Conservation (phyloP, 148 eudicot genomes). For the Camellia lanceoleosa region DNA sequence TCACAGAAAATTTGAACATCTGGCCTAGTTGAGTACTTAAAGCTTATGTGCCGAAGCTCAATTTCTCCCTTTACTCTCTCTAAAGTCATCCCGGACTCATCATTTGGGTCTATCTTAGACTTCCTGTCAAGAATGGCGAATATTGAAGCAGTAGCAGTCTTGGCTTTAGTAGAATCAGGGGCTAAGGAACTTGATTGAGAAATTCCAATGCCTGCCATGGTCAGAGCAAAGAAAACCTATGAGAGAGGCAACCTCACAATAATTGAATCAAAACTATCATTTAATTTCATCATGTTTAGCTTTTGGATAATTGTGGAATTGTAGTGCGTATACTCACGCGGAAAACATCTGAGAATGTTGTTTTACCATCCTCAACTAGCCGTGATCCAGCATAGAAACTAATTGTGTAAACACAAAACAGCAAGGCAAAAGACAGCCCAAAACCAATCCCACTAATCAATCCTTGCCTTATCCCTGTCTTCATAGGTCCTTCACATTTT, state of each 20-base stretch:
- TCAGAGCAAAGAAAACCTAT: constrained; percentile 21
- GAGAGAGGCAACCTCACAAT: background rate
- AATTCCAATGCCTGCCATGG: constrained; percentile 20
- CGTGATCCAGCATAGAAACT: constrained; percentile 23
- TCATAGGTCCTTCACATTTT: constrained; percentile 21
- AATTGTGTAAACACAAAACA: constrained; percentile 11
- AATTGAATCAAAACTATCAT: background rate
- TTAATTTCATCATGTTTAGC: background rate
- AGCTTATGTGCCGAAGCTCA: constrained; percentile 6
- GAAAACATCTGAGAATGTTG: constrained; percentile 13
- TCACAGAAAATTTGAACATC: constrained; percentile 4
- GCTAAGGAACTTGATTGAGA: constrained; percentile 17
- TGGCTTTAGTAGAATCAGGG: constrained; percentile 17
- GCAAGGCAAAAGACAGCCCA: constrained; percentile 15
- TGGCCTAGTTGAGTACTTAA: constrained; percentile 11
- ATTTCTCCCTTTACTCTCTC: constrained; percentile 7
- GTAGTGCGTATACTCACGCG: constrained; percentile 2
- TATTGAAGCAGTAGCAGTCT: constrained; percentile 17
- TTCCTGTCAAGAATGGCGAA: constrained; percentile 18
- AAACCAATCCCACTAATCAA: constrained; percentile 19
- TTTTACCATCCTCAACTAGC: constrained; percentile 18
- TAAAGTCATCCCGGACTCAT: constrained; percentile 7
- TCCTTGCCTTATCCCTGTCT: constrained; percentile 20
- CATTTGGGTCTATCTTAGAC: constrained; percentile 18
- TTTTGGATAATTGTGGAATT: background rate